phyloP scores from a whole-genome alignment of 225 moss, liverwort and hornwort genomes.

The Bryoerythrophyllum caledonicum region DNA sequence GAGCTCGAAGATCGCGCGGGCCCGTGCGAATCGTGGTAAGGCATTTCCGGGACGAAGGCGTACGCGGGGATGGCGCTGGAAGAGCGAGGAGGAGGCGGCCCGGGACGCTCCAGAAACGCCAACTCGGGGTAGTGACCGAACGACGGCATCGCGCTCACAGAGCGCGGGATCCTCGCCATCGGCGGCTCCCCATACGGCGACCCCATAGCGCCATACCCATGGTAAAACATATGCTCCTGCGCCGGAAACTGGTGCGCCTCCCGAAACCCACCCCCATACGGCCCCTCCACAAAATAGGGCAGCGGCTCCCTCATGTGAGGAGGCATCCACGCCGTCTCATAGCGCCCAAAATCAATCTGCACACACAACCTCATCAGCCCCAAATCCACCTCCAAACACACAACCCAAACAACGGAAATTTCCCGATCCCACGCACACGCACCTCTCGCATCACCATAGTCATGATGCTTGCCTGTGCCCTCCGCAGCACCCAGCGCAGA shows the following conservation, averaged over 20 bases:
- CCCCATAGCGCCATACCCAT: not conserved
- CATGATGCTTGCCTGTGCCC: slow-evolving; percentile 25
- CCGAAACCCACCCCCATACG: slow-evolving; percentile 21
- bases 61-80: slow-evolving; percentile 38
- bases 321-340: slow-evolving; percentile 33
- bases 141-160: slow-evolving; percentile 37
- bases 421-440: not conserved
- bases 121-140: slow-evolving; percentile 36
- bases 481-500: not conserved
- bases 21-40: slow-evolving; percentile 33
- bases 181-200: slow-evolving; percentile 24
- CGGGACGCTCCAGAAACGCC: slow-evolving; percentile 25
- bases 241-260: slow-evolving; percentile 26
- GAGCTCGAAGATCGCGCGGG: slow-evolving; percentile 33
- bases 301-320: slow-evolving; percentile 18
- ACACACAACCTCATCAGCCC: slow-evolving; percentile 12
- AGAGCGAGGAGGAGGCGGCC: slow-evolving; percentile 38
- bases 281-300: slow-evolving; percentile 22
- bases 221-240: slow-evolving; percentile 19
- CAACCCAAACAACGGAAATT: not conserved
- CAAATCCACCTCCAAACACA: not conserved
- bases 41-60: slow-evolving; percentile 21
- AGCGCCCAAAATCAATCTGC: slow-evolving; percentile 31
- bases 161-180: slow-evolving; percentile 27
- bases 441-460: slow-evolving; percentile 45